These are phyloP conservation scores for Trametes coccinea DNA, from an alignment of 768 basidiomycete species.

Conservation along the genomic window DNA sequence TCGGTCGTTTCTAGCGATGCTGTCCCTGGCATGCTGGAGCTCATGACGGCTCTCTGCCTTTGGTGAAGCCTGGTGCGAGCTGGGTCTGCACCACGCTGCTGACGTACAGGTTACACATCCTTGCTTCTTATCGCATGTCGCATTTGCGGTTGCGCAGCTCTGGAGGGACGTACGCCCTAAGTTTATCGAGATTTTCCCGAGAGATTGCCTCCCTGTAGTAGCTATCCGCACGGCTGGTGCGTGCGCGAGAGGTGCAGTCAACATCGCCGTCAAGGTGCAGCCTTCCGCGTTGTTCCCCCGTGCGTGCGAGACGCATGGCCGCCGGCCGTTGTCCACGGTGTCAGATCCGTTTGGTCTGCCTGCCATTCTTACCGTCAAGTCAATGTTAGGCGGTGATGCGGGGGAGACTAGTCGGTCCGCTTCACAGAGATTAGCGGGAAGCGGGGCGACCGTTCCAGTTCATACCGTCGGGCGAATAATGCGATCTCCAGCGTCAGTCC, in stretches of 20 bases:
- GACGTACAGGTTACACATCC: constrained; percentile 13
- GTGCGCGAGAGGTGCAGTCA: background rate
- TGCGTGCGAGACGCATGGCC: background rate
- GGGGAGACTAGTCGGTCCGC: constrained; percentile 1
- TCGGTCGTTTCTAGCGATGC: constrained; percentile 9
- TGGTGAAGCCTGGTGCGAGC: constrained; percentile 9
- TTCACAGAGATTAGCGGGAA: constrained; percentile 18
- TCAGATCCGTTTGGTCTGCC: constrained; percentile 2
- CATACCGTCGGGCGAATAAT: constrained; percentile 14
- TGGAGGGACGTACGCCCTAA: constrained; percentile 1
- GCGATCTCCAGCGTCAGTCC: constrained; percentile 12
- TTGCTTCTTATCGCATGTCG: constrained; percentile 19
- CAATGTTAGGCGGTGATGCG: background rate
- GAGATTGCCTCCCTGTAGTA: constrained; percentile 16
- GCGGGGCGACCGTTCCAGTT: constrained; percentile 11
- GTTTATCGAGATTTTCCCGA: constrained; percentile 21
- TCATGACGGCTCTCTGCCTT: constrained; percentile 12
- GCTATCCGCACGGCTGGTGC: constrained; percentile 13
- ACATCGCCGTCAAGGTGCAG: background rate
- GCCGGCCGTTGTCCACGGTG: background rate
- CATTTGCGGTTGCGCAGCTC: constrained; percentile 4
- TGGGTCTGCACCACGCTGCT: constrained; percentile 15
- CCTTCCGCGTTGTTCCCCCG: constrained; percentile 11
- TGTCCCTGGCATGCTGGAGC: constrained; percentile 12
- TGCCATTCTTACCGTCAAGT: background rate